These are phyloP conservation scores for Nicotiana tabacum DNA, from an alignment of 257 asterid species.

Conservation along the genomic window DNA sequence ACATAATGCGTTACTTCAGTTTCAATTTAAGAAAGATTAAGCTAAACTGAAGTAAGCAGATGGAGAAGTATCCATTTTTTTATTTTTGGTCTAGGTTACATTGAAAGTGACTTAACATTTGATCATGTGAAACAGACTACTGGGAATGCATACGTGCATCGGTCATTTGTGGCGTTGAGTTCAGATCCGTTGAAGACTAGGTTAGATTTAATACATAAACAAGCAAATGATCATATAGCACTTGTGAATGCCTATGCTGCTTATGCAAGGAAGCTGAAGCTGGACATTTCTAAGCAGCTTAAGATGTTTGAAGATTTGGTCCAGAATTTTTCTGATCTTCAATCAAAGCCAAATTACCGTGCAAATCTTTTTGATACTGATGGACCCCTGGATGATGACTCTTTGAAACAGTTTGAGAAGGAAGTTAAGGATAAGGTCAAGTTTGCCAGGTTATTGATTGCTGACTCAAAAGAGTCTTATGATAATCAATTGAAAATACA, in stretches of 20 bases:
- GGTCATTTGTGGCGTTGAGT: slow-evolving; percentile 64
- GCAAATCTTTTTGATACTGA: slow-evolving; percentile 63
- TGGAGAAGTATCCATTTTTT: background rate
- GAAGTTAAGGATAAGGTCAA: slow-evolving; percentile 95
- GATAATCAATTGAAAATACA: slow-evolving; percentile 95
- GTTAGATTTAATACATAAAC: slow-evolving; percentile 66
- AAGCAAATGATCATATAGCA: slow-evolving; percentile 81
- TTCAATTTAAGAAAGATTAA: background rate
- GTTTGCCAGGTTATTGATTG: slow-evolving; percentile 78
- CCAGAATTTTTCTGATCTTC: slow-evolving; percentile 65
- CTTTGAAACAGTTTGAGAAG: slow-evolving; percentile 88
- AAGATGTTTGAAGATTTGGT: slow-evolving; percentile 87
- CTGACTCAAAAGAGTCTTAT: slow-evolving; percentile 81
- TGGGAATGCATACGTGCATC: slow-evolving; percentile 54
- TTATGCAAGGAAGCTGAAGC: slow-evolving; percentile 87
- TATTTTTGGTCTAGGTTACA: background rate
- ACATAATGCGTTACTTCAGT: background rate
- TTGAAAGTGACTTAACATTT: background rate
- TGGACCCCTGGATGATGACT: slow-evolving; percentile 84
- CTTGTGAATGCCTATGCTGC: slow-evolving; percentile 84
- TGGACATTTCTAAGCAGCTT: slow-evolving; percentile 81
- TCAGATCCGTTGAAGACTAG: slow-evolving; percentile 88
- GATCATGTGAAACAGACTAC: slow-evolving; percentile 39
- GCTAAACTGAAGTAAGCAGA: background rate
- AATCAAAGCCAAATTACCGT: slow-evolving; percentile 52